Conservation (phyloP, 2,329 filamentous ascomycete species). For the Exserohilum turcica region DNA sequence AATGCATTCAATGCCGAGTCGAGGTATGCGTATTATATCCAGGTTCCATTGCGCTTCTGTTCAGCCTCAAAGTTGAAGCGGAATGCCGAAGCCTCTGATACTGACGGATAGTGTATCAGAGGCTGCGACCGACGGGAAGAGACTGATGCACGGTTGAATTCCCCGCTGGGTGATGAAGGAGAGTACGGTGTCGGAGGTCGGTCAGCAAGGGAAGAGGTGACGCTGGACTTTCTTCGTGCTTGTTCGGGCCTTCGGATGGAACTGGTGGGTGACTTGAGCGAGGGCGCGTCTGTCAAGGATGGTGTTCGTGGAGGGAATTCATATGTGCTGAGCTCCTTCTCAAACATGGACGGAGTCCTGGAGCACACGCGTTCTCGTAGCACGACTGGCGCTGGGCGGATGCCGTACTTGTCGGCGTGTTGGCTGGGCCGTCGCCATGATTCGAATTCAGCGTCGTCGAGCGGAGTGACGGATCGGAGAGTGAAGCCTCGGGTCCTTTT, state of each 20-base stretch:
- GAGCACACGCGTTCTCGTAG: slow-evolving; percentile 35
- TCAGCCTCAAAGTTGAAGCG: slow-evolving; percentile 41
- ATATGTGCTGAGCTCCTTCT: slow-evolving; percentile 42
- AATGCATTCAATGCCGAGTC: neutral
- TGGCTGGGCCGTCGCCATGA: slow-evolving; percentile 49
- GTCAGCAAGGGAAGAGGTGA: slow-evolving; percentile 41
- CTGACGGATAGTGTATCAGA: slow-evolving; percentile 45
- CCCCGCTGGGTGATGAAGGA: slow-evolving; percentile 37
- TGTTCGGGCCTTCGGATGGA: slow-evolving; percentile 41
- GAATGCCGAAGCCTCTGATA: slow-evolving; percentile 47
- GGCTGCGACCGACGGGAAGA: slow-evolving; percentile 38
- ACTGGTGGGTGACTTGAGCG: slow-evolving; percentile 32
- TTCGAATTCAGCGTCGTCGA: slow-evolving; percentile 50
- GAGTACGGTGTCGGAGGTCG: slow-evolving; percentile 49
- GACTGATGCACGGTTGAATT: slow-evolving; percentile 35
- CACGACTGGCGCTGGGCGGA: slow-evolving; percentile 35
- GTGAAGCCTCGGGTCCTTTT: slow-evolving; percentile 44
- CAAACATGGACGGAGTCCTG: slow-evolving; percentile 36
- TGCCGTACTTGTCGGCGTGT: slow-evolving; percentile 46
- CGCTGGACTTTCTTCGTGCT: slow-evolving; percentile 44
- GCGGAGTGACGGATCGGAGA: slow-evolving; percentile 45
- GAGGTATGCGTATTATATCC: slow-evolving; percentile 20
- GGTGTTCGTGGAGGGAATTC: slow-evolving; percentile 36
- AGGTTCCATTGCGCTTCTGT: slow-evolving; percentile 22
- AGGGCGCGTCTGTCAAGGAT: slow-evolving; percentile 28